phyloP scores from a whole-genome alignment of 225 moss, liverwort and hornwort species.

The Polytrichum commune region DNA sequence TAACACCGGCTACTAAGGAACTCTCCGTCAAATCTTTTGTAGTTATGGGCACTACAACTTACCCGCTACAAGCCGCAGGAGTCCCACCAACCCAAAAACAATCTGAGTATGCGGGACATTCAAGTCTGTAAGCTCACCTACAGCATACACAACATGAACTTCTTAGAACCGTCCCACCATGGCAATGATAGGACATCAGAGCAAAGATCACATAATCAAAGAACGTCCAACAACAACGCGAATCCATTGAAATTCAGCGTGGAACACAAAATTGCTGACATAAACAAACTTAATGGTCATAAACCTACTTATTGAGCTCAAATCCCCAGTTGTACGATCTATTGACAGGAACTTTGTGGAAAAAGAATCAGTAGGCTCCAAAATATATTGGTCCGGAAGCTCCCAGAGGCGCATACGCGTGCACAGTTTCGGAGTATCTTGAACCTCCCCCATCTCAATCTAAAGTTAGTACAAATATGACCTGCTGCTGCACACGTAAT shows the following conservation, averaged over 20 bases:
- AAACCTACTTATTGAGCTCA: slow-evolving; percentile 62
- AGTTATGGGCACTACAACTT: slow-evolving; percentile 2
- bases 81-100: slow-evolving; percentile 82
- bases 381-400: slow-evolving; percentile 70
- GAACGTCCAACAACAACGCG: neutral
- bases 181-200: too few species aligned
- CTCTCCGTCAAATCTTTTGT: too few species aligned
- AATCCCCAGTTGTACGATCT: slow-evolving; percentile 71
- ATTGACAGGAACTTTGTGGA: slow-evolving; percentile 73
- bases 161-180: too few species aligned
- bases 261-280: too few species aligned
- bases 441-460: too few species aligned
- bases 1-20: too few species aligned
- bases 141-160: neutral
- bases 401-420: slow-evolving; percentile 93
- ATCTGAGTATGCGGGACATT: slow-evolving; percentile 57
- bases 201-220: neutral
- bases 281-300: neutral
- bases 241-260: too few species aligned
- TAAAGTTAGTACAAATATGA: too few species aligned
- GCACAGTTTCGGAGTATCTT: slow-evolving; percentile 45
- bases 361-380: slow-evolving; percentile 80
- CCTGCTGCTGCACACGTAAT: too few species aligned
- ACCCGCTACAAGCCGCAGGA: slow-evolving; percentile 87
- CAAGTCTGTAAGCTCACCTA: slow-evolving; percentile 75